Evolutionary conservation across 2,329 filamentous ascomycete genomes (phyloP), one percentile per base, ranked within the genome.

Genomic region (Tolypocladium ophioglossoides): DNA sequence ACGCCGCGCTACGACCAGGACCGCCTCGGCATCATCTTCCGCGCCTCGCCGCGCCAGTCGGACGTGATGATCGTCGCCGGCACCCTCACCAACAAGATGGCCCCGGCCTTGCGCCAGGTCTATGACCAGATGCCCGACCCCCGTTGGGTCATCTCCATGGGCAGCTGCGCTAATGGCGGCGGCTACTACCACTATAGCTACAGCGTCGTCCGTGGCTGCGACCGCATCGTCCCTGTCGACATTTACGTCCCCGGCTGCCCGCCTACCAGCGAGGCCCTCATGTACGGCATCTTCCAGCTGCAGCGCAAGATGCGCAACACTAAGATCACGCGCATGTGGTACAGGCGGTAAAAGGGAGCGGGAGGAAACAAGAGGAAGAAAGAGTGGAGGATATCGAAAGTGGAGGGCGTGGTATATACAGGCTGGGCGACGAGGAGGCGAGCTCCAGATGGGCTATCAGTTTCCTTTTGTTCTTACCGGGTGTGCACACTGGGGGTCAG

Each of bases 51-150:
- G 1, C 85, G 89, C 59, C 89, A 95, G 72, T 88, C 89, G 57
- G 90, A 95, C 71, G 86, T 95, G 61, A 94, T 95, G 89, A 94
- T 95, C 64, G 90, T 95, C 24, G 90, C 91, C 30, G 91, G 91
- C 56, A 96, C 91, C 34, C 80, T 96, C 58, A 95, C 89, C 63
- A 96, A 96, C 79, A 96, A 96, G 78, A 96, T 96, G 91, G 90
- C 89, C 1, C 89, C 91, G 2, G 91, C 91, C 37, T 76, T 96
- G 66, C 80, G 91, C 70, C 89, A 94, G 74, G 86, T 95, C 58
- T 96, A 96, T 75, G 91, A 96, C 71, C 91, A 95, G 77, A 95
- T 95, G 90, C 89, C 90, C 34, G 90, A 95, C 35, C 90, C 90
- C 20, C 80, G 87, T 66, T 95, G 89, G 89, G 89, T 92, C 63